A percentile compares a stretch with the other conserved stretches of the same genome.
Evolutionary conservation across 2,329 filamentous ascomycete genomes (phyloP).

Genomic region (Alternaria ventricosa): DNA sequence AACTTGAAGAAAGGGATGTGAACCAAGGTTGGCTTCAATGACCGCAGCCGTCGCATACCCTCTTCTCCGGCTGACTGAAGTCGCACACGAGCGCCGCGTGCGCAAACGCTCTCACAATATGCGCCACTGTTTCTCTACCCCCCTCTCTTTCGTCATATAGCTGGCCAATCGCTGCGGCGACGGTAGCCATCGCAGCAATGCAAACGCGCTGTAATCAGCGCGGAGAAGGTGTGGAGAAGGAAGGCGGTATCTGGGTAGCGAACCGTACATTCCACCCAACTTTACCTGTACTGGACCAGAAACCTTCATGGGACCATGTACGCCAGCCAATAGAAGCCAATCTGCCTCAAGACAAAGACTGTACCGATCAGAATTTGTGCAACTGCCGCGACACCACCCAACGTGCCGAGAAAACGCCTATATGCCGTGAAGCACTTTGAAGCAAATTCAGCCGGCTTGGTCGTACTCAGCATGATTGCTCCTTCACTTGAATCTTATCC

Average conservation of each 20-base stretch:
- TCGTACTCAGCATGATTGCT: neutral
- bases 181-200: neutral
- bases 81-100: slow-evolving; percentile 9
- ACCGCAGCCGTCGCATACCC: slow-evolving; percentile 1
- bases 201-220: neutral
- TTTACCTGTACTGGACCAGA: neutral
- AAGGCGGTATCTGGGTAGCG: neutral
- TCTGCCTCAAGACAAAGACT: neutral
- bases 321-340: neutral
- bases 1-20: neutral
- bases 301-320: neutral
- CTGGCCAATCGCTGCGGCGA: neutral
- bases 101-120: slow-evolving; percentile 10
- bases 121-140: slow-evolving; percentile 12
- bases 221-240: too few relatives aligned
- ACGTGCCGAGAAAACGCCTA: slow-evolving; percentile 3
- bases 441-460: slow-evolving; percentile 6
- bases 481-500: neutral
- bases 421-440: slow-evolving; percentile 17
- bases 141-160: neutral
- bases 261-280: neutral
- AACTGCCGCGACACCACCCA: neutral
- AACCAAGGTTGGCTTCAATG: neutral
- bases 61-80: slow-evolving; percentile 15
- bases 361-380: neutral